These are phyloP conservation scores for Colletotrichum lentis DNA, from an alignment of 2,329 filamentous ascomycete species.

Conservation along the genomic window DNA sequence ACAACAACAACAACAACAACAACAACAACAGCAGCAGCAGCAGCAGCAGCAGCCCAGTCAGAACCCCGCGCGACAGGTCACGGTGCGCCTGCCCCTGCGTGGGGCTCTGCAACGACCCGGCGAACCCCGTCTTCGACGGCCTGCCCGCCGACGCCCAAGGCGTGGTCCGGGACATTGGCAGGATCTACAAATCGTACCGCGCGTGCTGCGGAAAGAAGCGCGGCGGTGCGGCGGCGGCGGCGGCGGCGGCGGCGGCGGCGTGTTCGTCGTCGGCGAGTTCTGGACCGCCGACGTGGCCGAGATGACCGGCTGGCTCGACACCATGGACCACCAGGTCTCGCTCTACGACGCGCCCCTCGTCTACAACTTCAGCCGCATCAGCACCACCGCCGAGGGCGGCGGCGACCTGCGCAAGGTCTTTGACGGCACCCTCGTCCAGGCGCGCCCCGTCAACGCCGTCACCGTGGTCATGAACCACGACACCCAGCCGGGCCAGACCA, in stretches of 20 bases:
- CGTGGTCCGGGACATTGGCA: not conserved
- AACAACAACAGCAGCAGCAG: not conserved
- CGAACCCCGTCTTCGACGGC: not conserved
- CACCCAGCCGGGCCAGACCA: slow-evolving; percentile 56
- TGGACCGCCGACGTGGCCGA: slow-evolving; percentile 48
- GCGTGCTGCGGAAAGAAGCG: not conserved
- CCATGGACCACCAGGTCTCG: slow-evolving; percentile 64
- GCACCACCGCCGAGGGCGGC: slow-evolving; percentile 59
- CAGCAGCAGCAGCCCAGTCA: not conserved
- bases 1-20: not conserved
- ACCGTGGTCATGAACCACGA: slow-evolving; percentile 78
- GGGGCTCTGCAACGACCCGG: not conserved
- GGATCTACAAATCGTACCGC: not conserved
- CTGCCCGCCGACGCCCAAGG: not conserved
- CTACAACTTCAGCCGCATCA: slow-evolving; percentile 70
- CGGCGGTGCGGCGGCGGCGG: no score
- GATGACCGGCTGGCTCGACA: slow-evolving; percentile 44
- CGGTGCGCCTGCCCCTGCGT: not conserved
- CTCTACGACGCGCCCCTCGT: slow-evolving; percentile 75
- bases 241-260: no score
- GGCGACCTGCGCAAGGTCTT: slow-evolving; percentile 72
- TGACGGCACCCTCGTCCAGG: slow-evolving; percentile 63
- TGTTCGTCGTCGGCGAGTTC: slow-evolving; percentile 50
- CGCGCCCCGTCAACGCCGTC: slow-evolving; percentile 47
- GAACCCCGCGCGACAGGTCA: not conserved